phyloP scores from a whole-genome alignment of 257 asterid genomes.

The Parsonsia alboflavescens region DNA sequence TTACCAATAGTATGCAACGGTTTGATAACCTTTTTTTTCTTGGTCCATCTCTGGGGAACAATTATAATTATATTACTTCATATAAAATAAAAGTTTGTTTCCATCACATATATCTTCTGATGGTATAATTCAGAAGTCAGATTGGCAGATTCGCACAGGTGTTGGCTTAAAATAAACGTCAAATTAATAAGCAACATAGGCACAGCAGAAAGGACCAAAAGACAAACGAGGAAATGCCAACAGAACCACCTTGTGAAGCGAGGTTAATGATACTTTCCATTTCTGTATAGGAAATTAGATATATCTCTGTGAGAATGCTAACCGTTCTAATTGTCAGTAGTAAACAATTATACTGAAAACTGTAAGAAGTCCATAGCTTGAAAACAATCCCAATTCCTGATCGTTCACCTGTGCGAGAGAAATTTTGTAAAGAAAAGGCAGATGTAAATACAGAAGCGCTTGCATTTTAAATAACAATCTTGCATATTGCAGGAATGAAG shows the following conservation, averaged over 20 bases:
- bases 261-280: not conserved
- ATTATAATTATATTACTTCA: too few species aligned
- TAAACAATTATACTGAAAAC: constrained; percentile 20
- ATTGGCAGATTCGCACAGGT: not conserved
- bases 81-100: not conserved
- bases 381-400: constrained; percentile 23
- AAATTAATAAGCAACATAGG: too few species aligned
- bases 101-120: too few species aligned
- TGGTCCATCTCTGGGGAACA: too few species aligned
- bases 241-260: not conserved
- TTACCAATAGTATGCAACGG: too few species aligned
- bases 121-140: not conserved
- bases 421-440: not conserved
- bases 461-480: not conserved
- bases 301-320: not conserved
- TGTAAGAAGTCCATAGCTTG: constrained; percentile 17
- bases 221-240: too few species aligned
- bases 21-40: too few species aligned
- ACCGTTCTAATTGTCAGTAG: not conserved
- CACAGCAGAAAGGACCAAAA: too few species aligned
- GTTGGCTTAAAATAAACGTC: not conserved
- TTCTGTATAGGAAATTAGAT: not conserved
- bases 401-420: constrained; percentile 26
- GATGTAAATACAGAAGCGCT: not conserved
- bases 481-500: not conserved